Conservation (phyloP, 352 stramenopile species). For the Sclerospora graminicola region DNA sequence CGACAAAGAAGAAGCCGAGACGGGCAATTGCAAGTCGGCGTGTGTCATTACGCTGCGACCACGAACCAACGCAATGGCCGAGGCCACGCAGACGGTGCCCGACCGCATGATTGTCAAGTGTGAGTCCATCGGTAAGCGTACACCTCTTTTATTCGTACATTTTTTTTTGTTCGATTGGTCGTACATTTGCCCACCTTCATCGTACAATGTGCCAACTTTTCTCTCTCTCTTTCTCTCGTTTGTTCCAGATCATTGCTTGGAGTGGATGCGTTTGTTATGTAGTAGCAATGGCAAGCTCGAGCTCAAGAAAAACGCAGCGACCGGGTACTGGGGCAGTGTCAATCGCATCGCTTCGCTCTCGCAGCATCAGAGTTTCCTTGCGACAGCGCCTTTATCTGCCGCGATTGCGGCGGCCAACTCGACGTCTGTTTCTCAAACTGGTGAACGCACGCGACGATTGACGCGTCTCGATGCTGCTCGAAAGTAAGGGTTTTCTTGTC, state of each 20-base stretch:
- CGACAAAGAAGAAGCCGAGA: slow-evolving; percentile 59
- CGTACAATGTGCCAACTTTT: no score
- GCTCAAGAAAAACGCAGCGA: slow-evolving; percentile 83
- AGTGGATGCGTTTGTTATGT: slow-evolving; percentile 84
- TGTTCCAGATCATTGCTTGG: slow-evolving; percentile 62
- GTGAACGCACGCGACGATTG: slow-evolving; percentile 43
- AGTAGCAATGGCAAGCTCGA: slow-evolving; percentile 79
- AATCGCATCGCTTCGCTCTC: slow-evolving; percentile 80
- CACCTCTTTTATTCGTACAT: no score
- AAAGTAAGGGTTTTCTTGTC: no score
- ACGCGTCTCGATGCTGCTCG: slow-evolving; percentile 67
- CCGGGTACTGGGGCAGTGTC: slow-evolving; percentile 73
- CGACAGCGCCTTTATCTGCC: slow-evolving; percentile 39
- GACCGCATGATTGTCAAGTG: slow-evolving; percentile 69
- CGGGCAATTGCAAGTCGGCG: slow-evolving; percentile 35
- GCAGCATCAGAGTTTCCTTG: slow-evolving; percentile 77
- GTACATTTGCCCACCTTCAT: no score
- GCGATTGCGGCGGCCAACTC: slow-evolving; percentile 25
- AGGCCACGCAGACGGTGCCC: slow-evolving; percentile 19
- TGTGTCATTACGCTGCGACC: slow-evolving; percentile 47
- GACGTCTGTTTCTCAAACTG: slow-evolving; percentile 6
- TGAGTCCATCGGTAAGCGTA: slow-evolving; percentile 71
- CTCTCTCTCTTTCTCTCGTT: no score
- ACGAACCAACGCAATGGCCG: slow-evolving; percentile 4
- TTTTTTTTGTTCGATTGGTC: no score